Evolutionary conservation across 306 rosid species (phyloP).

Genomic region (Sesbania bispinosa): DNA sequence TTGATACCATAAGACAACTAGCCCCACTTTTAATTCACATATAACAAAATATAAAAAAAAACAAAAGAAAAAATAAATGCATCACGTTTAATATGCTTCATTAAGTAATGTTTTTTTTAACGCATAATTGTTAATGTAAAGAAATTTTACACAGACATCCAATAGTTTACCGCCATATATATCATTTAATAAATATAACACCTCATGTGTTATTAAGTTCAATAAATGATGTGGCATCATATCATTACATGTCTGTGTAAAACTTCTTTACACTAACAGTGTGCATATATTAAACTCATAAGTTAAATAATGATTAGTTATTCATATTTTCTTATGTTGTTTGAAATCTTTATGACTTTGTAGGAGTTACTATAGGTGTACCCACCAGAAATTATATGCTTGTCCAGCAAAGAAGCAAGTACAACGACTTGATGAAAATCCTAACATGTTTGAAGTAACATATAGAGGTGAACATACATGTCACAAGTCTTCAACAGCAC

Average conservation of each 20-base stretch:
- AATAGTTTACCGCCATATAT: too few species aligned
- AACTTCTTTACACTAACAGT: too few species aligned
- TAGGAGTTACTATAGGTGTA: slow-evolving; percentile 84
- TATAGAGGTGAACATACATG: slow-evolving; percentile 63
- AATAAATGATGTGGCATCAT: too few species aligned
- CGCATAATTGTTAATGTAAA: too few species aligned
- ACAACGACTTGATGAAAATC: slow-evolving; percentile 56
- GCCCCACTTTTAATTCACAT: neutral
- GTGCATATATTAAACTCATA: too few species aligned
- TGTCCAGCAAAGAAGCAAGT: slow-evolving; percentile 80
- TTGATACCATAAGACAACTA: neutral
- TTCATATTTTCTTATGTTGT: too few species aligned
- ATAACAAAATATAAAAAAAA: neutral
- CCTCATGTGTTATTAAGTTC: too few species aligned
- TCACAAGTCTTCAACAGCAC: slow-evolving; percentile 71
- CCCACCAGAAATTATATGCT: slow-evolving; percentile 66
- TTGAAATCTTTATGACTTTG: neutral
- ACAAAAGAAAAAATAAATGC: neutral
- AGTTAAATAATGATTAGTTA: too few species aligned
- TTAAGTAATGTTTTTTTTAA: too few species aligned
- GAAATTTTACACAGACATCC: too few species aligned
- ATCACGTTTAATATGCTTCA: neutral
- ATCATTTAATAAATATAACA: too few species aligned
- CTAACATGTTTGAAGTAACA: slow-evolving; percentile 53
- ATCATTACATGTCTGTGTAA: too few species aligned